Conservation (phyloP, 2,329 filamentous ascomycete species). For the Diaporthe ampelina region DNA sequence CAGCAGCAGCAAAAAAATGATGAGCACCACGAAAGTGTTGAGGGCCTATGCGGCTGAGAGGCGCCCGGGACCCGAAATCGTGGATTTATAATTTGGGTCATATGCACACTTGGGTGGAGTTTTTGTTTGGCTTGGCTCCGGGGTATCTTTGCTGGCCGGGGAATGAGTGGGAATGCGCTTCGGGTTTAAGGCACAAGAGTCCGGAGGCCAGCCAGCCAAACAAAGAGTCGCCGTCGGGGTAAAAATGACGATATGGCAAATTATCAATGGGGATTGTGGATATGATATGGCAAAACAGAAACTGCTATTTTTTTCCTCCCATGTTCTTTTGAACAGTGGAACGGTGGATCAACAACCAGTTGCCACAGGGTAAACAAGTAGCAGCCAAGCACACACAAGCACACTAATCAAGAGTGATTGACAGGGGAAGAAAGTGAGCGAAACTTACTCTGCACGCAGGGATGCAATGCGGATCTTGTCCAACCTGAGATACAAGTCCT, state of each 20-base stretch:
- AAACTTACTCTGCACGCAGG: constrained; percentile 39
- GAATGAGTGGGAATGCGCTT: constrained; percentile 5
- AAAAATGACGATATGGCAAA: constrained; percentile 14
- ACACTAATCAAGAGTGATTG: not conserved
- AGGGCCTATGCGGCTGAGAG: constrained; percentile 23
- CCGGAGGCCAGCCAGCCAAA: not conserved
- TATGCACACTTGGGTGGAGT: constrained; percentile 26
- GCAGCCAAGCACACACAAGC: not conserved
- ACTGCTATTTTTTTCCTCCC: not conserved
- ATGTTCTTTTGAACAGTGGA: constrained; percentile 7
- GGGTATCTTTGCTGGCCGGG: constrained; percentile 29
- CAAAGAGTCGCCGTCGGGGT: not conserved
- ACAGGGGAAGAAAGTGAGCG: not conserved
- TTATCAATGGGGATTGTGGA: constrained; percentile 23
- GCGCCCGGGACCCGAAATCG: constrained; percentile 31
- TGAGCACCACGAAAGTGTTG: constrained; percentile 13
- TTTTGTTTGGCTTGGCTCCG: constrained; percentile 33
- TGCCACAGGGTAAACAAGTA: not conserved
- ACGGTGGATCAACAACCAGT: not conserved
- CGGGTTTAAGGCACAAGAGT: constrained; percentile 7
- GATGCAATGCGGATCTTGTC: constrained; percentile 40
- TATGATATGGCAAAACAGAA: not conserved
- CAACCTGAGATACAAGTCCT: constrained; percentile 37
- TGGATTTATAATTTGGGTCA: constrained; percentile 35
- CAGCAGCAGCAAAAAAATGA: not conserved